A percentile compares a stretch with the other conserved stretches of the same genome.
These are phyloP conservation scores for Thielaviopsis euricoi DNA, from an alignment of 2,329 filamentous ascomycete genomes.

Conservation along the genomic window DNA sequence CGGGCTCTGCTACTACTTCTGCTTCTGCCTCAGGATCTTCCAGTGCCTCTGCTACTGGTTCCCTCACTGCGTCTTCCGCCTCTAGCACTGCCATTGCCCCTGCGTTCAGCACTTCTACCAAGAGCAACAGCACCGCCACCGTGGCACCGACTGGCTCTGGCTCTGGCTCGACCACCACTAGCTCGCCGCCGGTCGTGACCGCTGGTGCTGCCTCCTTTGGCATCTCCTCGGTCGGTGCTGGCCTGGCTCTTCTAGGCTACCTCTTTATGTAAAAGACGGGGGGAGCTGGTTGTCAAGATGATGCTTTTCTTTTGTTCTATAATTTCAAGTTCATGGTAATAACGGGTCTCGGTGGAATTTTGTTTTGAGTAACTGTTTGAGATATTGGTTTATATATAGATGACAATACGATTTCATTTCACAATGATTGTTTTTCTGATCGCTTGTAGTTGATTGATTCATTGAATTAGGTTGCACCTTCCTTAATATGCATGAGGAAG, in stretches of 20 bases:
- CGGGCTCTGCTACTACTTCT: neutral
- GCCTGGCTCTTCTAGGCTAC: slow-evolving; percentile 7
- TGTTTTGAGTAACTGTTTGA: neutral
- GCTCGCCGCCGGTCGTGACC: neutral
- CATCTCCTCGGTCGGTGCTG: slow-evolving; percentile 6
- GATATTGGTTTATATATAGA: neutral
- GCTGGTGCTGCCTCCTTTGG: neutral
- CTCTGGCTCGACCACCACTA: neutral
- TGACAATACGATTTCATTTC: neutral
- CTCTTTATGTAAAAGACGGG: slow-evolving; percentile 6
- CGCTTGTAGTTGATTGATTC: neutral
- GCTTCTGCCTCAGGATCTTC: neutral
- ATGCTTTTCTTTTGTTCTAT: neutral
- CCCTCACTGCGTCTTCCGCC: neutral
- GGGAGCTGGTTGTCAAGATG: neutral
- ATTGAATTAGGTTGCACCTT: no score
- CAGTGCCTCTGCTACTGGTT: neutral
- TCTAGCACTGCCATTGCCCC: neutral
- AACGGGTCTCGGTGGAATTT: no score
- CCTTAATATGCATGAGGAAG: no score
- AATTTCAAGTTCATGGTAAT: neutral
- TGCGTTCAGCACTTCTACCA: neutral
- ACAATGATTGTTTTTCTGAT: neutral
- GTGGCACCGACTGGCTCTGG: neutral
- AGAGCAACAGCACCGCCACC: neutral